A percentile compares a stretch with the other conserved stretches of the same genome.
phyloP scores from a whole-genome alignment of 257 asterid species.

The Primulina eburnea region DNA sequence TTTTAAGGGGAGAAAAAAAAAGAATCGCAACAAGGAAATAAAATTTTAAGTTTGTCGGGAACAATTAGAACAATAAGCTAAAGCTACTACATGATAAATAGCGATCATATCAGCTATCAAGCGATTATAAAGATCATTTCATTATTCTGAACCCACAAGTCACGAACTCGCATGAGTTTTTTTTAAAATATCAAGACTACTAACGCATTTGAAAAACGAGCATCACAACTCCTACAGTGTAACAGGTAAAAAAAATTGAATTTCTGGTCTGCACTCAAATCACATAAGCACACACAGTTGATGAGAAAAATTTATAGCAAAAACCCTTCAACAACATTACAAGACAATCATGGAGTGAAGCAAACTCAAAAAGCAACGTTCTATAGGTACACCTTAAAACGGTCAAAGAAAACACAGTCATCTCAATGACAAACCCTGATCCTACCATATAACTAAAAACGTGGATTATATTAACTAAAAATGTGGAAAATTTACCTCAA shows the following conservation, averaged over 20 bases:
- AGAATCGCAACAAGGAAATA: too few species aligned
- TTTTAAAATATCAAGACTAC: background rate
- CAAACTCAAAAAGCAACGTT: too few species aligned
- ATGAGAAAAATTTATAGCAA: background rate
- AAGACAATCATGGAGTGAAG: background rate
- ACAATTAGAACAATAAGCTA: constrained; percentile 31
- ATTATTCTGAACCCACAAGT: constrained; percentile 12
- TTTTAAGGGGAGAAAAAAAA: too few species aligned
- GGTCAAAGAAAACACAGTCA: background rate
- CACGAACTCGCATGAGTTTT: background rate
- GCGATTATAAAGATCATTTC: constrained; percentile 28
- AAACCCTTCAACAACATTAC: background rate
- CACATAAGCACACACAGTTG: background rate
- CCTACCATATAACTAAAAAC: background rate
- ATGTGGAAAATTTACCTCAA: background rate
- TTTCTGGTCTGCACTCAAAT: background rate
- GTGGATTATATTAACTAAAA: too few species aligned
- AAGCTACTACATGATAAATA: constrained; percentile 43
- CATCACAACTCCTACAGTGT: background rate
- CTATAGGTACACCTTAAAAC: too few species aligned
- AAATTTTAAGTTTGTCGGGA: background rate
- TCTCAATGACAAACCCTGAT: background rate
- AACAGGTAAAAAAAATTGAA: background rate
- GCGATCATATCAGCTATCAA: constrained; percentile 45
- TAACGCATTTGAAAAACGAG: background rate